Base-by-base conservation (phyloP, 1,139 yeast genomes). In the Candida smagusa region DNA sequence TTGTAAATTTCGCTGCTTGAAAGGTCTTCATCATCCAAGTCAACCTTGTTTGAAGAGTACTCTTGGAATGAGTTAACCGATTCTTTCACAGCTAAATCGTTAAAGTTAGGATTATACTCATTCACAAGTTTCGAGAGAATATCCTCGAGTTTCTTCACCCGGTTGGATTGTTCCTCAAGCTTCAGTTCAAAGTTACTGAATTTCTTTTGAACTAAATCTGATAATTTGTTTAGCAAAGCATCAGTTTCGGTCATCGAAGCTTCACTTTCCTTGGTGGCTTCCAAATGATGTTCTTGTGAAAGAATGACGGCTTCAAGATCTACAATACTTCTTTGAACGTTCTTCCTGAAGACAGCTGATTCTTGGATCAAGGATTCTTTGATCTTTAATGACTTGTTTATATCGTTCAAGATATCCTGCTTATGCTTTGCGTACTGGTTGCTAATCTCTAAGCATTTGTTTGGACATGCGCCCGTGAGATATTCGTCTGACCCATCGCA, bases 401-500 rank as follows among this genome's bases (percentile, higher is more conserved):
- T 44, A 22, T 56, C 58, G 2, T 44, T 37, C 13, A 35, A 33
- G 12, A 49, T 45, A 2, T 30, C 24, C 8, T 39, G 30, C 38
- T 52, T 53, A 45, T 56, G 59, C 12, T 49, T 42, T 12, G 48
- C 44, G 37, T 43, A 68, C 41, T 70, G 74, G 7, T 45, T 38
- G 36, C 58, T 56, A 5, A 71, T 66, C 42, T 78, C 77, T 0
- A 47, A 51, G 58, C 97, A 90, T 41, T 65, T 68, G 48, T 79
- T 72, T 9, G 76, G 77, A 54, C 94, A 84, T 7, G 30, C 49
- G 37, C 59, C 72, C 46, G 53, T 64, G 46, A 43, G 22, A 41
- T 60, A 59, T 59, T 94, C 99, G 58, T 94, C 98, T 1, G 92
- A 77, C 2, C 99, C 97, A 59, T 94, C 98, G 59, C 99, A 94